Evolutionary conservation across 805 yeast genomes (phyloP).

Genomic region (Candida verbasci): DNA sequence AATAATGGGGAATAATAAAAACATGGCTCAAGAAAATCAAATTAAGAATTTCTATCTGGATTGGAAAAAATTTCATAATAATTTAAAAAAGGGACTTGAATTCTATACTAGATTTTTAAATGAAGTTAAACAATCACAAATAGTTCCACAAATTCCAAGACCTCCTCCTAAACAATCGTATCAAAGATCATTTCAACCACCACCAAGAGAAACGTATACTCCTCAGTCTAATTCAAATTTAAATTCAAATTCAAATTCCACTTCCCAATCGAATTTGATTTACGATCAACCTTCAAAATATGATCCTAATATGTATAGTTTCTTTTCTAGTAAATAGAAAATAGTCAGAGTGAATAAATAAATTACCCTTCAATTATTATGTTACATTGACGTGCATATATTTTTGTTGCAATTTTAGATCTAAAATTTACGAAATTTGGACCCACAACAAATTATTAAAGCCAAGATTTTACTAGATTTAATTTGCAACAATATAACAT

Average conservation of each 20-base stretch:
- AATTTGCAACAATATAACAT: no score
- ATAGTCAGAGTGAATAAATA: no score
- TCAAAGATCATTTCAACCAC: slow-evolving; percentile 10
- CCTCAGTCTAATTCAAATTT: slow-evolving; percentile 1
- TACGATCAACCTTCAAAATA: slow-evolving; percentile 42
- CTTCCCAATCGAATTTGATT: slow-evolving; percentile 14
- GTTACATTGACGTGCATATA: no score
- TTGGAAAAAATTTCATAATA: slow-evolving; percentile 58
- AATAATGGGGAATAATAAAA: slow-evolving; percentile 39
- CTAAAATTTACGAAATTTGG: no score
- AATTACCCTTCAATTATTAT: neutral
- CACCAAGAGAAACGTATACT: slow-evolving; percentile 8
- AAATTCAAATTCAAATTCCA: neutral
- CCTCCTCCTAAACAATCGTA: neutral
- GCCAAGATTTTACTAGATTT: no score
- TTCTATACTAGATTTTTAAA: slow-evolving; percentile 45
- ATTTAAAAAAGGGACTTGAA: slow-evolving; percentile 54
- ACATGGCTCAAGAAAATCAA: slow-evolving; percentile 31
- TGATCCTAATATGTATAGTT: slow-evolving; percentile 44
- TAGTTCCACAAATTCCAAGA: neutral
- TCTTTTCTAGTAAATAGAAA: slow-evolving; percentile 19
- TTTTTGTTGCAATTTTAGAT: no score
- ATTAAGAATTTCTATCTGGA: slow-evolving; percentile 43
- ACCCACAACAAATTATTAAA: no score
- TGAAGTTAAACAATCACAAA: slow-evolving; percentile 4